Conservation (phyloP, 257 asterid species). For the Petunia secreta region DNA sequence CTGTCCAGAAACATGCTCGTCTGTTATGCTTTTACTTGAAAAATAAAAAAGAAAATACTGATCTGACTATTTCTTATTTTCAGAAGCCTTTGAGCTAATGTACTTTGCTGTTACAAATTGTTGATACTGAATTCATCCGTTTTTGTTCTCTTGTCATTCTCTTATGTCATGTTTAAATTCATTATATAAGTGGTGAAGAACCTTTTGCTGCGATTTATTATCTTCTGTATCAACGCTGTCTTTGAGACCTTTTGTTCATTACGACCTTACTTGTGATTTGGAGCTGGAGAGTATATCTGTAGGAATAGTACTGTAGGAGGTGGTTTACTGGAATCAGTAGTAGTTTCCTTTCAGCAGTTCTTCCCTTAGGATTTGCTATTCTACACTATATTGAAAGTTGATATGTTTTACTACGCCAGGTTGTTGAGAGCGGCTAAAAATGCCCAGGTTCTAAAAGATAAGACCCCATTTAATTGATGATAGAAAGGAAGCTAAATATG, state of each 20-base stretch:
- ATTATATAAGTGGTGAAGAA: neutral
- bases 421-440: no score
- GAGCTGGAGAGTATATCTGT: slow-evolving; percentile 96
- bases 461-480: no score
- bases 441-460: no score
- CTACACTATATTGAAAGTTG: no score
- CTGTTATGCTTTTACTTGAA: neutral
- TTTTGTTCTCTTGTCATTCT: neutral
- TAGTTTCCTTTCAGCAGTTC: no score
- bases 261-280: slow-evolving; percentile 40
- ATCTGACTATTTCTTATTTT: neutral
- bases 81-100: slow-evolving; percentile 10
- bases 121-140: neutral
- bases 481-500: neutral
- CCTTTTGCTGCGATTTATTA: neutral
- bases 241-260: neutral
- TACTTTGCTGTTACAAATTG: neutral
- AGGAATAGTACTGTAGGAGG: slow-evolving; percentile 58
- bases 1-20: neutral
- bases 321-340: no score
- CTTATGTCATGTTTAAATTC: neutral
- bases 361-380: no score
- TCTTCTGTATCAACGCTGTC: neutral
- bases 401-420: no score
- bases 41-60: neutral